phyloP scores from a whole-genome alignment of 148 eudicot genomes.

The Persicaria tinctoria region DNA sequence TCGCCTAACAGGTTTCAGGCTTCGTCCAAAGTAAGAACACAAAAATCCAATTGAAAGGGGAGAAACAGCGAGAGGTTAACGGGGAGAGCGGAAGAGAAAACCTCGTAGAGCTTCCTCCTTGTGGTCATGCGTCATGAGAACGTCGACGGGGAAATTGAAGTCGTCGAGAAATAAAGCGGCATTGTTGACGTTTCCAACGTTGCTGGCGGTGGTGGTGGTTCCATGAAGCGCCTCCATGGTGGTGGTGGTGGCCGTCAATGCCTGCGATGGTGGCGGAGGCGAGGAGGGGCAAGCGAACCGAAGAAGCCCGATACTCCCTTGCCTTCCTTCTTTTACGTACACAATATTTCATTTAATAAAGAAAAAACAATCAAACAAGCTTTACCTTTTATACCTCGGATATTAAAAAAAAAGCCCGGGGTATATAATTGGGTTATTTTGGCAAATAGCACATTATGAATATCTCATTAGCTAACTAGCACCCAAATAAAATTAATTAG shows the following conservation, averaged over 20 bases:
- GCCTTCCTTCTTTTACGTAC: too few species aligned
- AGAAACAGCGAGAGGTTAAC: not conserved
- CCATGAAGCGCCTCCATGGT: constrained; percentile 33
- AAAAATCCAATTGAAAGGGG: not conserved
- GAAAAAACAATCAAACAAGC: too few species aligned
- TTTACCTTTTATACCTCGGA: too few species aligned
- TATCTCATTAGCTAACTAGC: too few species aligned
- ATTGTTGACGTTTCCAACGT: constrained; percentile 3
- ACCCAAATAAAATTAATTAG: too few species aligned
- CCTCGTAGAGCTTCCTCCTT: constrained; percentile 61
- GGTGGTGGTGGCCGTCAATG: constrained; percentile 23
- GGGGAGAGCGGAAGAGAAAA: constrained; percentile 14
- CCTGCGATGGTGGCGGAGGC: too few species aligned
- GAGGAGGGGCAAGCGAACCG: too few species aligned
- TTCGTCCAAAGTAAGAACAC: not conserved
- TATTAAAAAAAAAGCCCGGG: too few species aligned
- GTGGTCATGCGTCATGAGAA: constrained; percentile 44
- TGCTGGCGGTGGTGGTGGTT: constrained; percentile 20
- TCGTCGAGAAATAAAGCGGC: constrained; percentile 32
- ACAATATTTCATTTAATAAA: too few species aligned
- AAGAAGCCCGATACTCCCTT: too few species aligned
- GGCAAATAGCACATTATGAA: too few species aligned
- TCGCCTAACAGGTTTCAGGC: constrained; percentile 1
- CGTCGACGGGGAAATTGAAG: constrained; percentile 35
- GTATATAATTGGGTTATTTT: too few species aligned